These are phyloP conservation scores for Penicillium sclerotigenum DNA, from an alignment of 2,329 filamentous ascomycete species.

Conservation along the genomic window DNA sequence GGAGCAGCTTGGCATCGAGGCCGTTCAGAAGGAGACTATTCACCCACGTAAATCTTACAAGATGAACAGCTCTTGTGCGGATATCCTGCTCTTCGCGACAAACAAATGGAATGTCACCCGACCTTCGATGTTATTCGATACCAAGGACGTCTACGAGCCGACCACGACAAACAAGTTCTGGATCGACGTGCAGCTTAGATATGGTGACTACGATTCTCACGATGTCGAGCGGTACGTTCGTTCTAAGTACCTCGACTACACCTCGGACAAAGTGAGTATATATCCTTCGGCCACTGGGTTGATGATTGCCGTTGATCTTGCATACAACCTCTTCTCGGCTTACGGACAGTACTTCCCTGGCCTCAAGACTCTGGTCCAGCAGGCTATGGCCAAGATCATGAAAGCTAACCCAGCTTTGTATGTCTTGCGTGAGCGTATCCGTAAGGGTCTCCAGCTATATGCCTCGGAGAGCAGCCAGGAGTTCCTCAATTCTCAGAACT, in stretches of 20 bases:
- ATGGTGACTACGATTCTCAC: constrained; percentile 98
- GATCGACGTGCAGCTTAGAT: constrained; percentile 93
- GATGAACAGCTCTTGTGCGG: constrained; percentile 99
- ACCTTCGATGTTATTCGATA: constrained; percentile 90
- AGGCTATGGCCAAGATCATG: constrained; percentile 99
- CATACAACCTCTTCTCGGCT: constrained; percentile 96
- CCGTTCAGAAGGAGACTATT: constrained; percentile 97
- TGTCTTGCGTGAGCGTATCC: constrained; percentile 92
- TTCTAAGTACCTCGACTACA: constrained; percentile 98
- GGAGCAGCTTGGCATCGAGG: constrained; percentile 92
- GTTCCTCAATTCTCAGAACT: constrained; percentile 98
- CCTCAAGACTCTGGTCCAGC: constrained; percentile 89
- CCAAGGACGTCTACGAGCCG: constrained; percentile 89
- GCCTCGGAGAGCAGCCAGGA: constrained; percentile 98
- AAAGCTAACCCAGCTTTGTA: constrained; percentile 97
- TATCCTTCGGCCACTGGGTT: constrained; percentile 95
- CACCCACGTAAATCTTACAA: constrained; percentile 99
- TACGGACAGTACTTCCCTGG: constrained; percentile 99
- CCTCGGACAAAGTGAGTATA: constrained; percentile 96
- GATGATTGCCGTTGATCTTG: constrained; percentile 96
- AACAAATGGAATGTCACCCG: constrained; percentile 99
- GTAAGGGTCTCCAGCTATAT: constrained; percentile 96
- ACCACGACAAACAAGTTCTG: constrained; percentile 99
- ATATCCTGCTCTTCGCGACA: constrained; percentile 92
- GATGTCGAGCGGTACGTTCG: constrained; percentile 97